Conservation (phyloP, 139 green algal species). For the Asterochloris erici region DNA sequence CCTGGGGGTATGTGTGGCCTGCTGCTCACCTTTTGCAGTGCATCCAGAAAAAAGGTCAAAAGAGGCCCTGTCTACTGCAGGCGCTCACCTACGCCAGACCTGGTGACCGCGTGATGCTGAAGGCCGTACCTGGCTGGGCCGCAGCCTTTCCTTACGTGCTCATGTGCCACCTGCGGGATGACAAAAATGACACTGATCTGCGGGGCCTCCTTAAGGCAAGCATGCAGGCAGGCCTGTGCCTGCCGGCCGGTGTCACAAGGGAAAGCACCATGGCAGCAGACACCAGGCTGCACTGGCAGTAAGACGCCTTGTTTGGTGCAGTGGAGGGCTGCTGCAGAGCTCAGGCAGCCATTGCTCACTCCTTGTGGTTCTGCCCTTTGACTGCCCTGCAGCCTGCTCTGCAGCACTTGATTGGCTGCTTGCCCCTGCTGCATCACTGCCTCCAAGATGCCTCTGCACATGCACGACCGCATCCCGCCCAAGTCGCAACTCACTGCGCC, state of each 20-base stretch:
- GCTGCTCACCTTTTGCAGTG: too few relatives aligned
- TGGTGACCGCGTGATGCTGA: too few relatives aligned
- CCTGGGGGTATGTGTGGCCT: too few relatives aligned
- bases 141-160: constrained; percentile 25
- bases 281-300: neutral
- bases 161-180: constrained; percentile 22
- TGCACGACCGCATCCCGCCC: too few relatives aligned
- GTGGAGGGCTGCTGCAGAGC: neutral
- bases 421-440: neutral
- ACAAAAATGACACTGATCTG: neutral
- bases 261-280: neutral
- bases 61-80: too few relatives aligned
- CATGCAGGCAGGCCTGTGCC: neutral
- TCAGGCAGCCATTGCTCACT: neutral
- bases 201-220: neutral
- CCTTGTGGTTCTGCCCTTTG: neutral
- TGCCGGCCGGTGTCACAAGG: too few relatives aligned
- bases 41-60: too few relatives aligned
- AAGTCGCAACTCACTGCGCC: neutral
- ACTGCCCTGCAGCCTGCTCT: neutral
- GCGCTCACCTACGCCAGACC: too few relatives aligned
- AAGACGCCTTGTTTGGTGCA: neutral
- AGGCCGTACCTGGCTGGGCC: constrained; percentile 22
- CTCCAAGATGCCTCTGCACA: neutral
- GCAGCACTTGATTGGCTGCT: neutral